phyloP scores from a whole-genome alignment of 441 rosid genomes.

The Monsonia emarginata region DNA sequence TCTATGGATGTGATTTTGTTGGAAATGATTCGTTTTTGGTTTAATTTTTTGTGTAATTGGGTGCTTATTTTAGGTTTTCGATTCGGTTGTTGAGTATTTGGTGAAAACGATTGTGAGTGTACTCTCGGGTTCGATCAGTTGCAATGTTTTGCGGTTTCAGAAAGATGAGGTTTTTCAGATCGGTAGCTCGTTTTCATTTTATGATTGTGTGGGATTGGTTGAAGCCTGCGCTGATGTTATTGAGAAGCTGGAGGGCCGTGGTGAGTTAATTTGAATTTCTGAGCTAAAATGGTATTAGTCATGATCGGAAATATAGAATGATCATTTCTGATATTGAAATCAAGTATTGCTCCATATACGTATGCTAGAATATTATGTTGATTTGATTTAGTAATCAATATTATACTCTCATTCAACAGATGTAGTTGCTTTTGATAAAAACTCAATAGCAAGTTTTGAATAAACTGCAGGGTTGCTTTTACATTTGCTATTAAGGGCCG shows the following conservation, averaged over 20 bases:
- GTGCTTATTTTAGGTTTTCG: slow-evolving; percentile 42
- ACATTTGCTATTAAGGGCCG: slow-evolving; percentile 33
- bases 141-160: slow-evolving; percentile 26
- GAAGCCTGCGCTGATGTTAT: slow-evolving; percentile 33
- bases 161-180: slow-evolving; percentile 40
- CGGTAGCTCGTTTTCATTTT: slow-evolving; percentile 40
- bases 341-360: neutral
- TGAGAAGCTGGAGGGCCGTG: slow-evolving; percentile 32
- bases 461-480: slow-evolving; percentile 32
- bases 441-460: neutral
- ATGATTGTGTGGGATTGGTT: slow-evolving; percentile 35
- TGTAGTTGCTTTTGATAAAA: neutral
- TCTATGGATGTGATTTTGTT: neutral
- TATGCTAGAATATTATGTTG: neutral
- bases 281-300: neutral
- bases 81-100: slow-evolving; percentile 38
- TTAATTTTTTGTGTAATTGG: neutral
- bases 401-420: neutral
- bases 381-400: neutral
- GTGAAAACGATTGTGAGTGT: slow-evolving; percentile 43
- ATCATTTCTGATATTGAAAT: neutral
- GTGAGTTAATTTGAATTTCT: slow-evolving; percentile 23
- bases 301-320: neutral
- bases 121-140: slow-evolving; percentile 42
- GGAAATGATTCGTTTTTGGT: neutral